Percentiles rank a stretch among this genome's conserved stretches.
Conservation (phyloP, 2,329 filamentous ascomycete species). For the Ceratocystis ficicola region DNA sequence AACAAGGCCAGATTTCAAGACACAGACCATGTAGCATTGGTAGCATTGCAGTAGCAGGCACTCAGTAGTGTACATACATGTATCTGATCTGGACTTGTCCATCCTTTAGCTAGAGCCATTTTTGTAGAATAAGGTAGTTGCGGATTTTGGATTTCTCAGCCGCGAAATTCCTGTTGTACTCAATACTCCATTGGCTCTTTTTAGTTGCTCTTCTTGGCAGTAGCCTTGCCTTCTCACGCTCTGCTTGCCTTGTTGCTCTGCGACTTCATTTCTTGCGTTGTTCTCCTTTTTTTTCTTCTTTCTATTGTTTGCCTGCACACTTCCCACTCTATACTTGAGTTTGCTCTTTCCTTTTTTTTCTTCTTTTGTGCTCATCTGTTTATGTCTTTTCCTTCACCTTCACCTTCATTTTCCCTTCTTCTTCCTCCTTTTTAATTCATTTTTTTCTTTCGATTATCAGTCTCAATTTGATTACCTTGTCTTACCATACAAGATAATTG, state of each 20-base stretch:
- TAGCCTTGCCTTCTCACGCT: not conserved
- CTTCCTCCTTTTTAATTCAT: not conserved
- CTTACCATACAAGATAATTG: not conserved
- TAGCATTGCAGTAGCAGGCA: conserved; percentile 11
- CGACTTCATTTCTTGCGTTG: not conserved
- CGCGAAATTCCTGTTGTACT: conserved; percentile 15
- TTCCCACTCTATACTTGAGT: not conserved
- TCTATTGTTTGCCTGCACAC: not conserved
- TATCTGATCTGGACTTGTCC: conserved; percentile 6
- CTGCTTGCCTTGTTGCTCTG: not conserved
- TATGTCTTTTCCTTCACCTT: not conserved
- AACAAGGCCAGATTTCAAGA: conserved; percentile 7
- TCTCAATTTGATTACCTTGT: conserved; percentile 4
- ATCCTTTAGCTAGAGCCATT: conserved; percentile 11
- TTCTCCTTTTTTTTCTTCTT: conserved; percentile 1
- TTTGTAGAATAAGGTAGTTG: not conserved
- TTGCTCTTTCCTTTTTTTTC: not conserved
- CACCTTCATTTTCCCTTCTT: conserved; percentile 1
- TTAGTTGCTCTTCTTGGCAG: not conserved
- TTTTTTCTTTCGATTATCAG: not conserved
- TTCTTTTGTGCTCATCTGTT: conserved; percentile 7
- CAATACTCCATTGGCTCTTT: conserved; percentile 9
- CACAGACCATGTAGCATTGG: not conserved
- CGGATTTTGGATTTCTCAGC: conserved; percentile 4
- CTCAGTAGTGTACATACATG: not conserved